These are phyloP conservation scores for Pseudogymnoascus sp. DNA, from an alignment of 2,329 filamentous ascomycete genomes.

Conservation along the genomic window DNA sequence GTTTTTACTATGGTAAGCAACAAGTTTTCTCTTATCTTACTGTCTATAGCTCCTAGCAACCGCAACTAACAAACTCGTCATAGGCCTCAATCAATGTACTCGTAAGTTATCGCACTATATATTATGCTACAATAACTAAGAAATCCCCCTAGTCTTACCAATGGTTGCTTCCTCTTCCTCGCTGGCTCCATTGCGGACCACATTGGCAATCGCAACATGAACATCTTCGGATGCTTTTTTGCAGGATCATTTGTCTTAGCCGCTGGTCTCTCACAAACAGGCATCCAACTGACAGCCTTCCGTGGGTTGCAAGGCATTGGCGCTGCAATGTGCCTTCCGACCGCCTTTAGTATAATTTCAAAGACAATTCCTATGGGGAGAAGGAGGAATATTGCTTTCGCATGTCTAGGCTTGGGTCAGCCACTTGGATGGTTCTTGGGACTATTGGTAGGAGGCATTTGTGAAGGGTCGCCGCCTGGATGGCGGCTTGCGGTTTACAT, in stretches of 20 bases:
- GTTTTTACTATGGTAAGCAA: neutral
- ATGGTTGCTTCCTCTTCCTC: constrained; percentile 4
- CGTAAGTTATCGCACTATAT: neutral
- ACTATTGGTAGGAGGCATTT: neutral
- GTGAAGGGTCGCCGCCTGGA: neutral
- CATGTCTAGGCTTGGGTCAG: neutral
- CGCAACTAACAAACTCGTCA: neutral
- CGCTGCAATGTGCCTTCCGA: neutral
- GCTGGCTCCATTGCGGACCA: constrained; percentile 4
- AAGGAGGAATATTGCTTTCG: neutral
- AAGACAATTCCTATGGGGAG: neutral
- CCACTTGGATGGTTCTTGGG: neutral
- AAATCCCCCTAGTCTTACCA: neutral
- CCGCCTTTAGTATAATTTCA: constrained; percentile 4
- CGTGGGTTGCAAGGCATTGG: neutral
- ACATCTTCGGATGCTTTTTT: constrained; percentile 3
- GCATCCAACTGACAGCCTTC: neutral
- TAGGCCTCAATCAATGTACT: neutral
- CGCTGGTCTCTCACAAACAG: neutral
- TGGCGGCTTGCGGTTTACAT: neutral
- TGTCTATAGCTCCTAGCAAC: neutral
- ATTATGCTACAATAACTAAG: neutral
- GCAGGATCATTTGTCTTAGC: neutral
- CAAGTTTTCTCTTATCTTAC: neutral
- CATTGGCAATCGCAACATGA: constrained; percentile 6